Evolutionary conservation across 371 early-diverging fungal species (phyloP), one percentile per base, ranked within the genome.

Genomic region (Zychaea mexicana): DNA sequence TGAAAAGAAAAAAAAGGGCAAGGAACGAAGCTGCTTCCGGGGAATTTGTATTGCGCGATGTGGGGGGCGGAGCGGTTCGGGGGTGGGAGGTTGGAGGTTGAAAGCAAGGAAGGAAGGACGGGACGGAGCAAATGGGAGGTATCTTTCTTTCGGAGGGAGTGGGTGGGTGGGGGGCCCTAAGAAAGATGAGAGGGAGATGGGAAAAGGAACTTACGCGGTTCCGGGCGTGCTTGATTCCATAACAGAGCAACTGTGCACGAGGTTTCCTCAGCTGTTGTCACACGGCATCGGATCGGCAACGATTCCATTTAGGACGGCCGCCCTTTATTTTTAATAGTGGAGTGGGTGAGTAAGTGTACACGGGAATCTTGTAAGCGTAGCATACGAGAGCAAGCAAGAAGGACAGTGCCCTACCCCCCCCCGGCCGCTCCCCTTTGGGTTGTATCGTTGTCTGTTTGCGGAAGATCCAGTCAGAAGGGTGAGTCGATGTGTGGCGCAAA

Each of bases 271-370:
- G 28, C 31, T 46, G 46, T 28, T 62, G 63, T 62, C 32, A 32
- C 56, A 62, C 63, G 30, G 33, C 42, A 56, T 65, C 65, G 65
- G 65, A 65, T 65, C 65, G 65, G 59, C 65, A 59, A 59, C 53
- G 65, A 65, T 65, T 65, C 60, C 45, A 36, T 62, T 54, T 62
- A 60, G 52, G 61, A 33, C 56, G 36, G 24, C 49, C 24, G 49
- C 42, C 42, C 2, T 42, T 42, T 33, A 5, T 33, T 33, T 12
- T 33, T 42, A 15, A 13, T n/a, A 30, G 26, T 28, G n/a, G n/a
- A n/a, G n/a, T n/a, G n/a, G n/a, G n/a, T n/a, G n/a, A n/a, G n/a
- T n/a, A n/a, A n/a, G n/a, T n/a, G n/a, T n/a, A n/a, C n/a, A n/a
- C n/a, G n/a, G n/a, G n/a, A n/a, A n/a, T n/a, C n/a, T n/a, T n/a